These are phyloP conservation scores for Heteromeles arbutifolia DNA, from an alignment of 306 rosid genomes.

Conservation along the genomic window DNA sequence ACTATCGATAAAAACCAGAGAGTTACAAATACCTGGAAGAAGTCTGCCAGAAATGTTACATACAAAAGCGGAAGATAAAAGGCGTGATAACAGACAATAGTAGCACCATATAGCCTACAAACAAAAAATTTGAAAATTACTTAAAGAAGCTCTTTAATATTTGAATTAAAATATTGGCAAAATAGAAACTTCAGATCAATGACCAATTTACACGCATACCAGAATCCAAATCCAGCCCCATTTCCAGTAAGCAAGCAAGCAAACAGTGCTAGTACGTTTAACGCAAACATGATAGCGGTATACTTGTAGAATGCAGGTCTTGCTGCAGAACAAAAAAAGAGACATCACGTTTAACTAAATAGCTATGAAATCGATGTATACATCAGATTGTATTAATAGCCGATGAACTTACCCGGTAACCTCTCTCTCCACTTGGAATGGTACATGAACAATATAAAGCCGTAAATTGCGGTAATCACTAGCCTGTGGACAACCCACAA, in stretches of 20 bases:
- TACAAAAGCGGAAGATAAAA: slow-evolving; percentile 88
- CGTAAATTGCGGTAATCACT: slow-evolving; percentile 60
- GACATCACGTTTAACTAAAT: neutral
- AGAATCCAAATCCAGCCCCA: slow-evolving; percentile 76
- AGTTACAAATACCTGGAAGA: slow-evolving; percentile 52
- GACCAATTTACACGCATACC: slow-evolving; percentile 36
- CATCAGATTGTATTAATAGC: neutral
- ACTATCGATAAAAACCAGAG: neutral
- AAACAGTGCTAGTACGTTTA: slow-evolving; percentile 52
- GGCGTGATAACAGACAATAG: slow-evolving; percentile 70
- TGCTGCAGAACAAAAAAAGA: slow-evolving; percentile 43
- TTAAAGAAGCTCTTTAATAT: slow-evolving; percentile 6
- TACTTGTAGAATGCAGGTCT: slow-evolving; percentile 92
- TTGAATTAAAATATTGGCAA: neutral
- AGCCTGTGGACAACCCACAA: slow-evolving; percentile 84
- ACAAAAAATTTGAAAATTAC: slow-evolving; percentile 11
- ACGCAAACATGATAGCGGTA: slow-evolving; percentile 58
- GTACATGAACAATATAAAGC: slow-evolving; percentile 69
- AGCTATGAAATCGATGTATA: slow-evolving; percentile 12
- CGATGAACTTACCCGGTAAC: slow-evolving; percentile 60
- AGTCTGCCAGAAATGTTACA: slow-evolving; percentile 78
- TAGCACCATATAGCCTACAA: slow-evolving; percentile 65
- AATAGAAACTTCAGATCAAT: neutral
- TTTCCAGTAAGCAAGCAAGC: slow-evolving; percentile 68
- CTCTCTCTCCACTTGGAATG: slow-evolving; percentile 91